Base-by-base conservation (phyloP, 129 eudicot genomes). In the Chrysanthemum seticuspe region DNA sequence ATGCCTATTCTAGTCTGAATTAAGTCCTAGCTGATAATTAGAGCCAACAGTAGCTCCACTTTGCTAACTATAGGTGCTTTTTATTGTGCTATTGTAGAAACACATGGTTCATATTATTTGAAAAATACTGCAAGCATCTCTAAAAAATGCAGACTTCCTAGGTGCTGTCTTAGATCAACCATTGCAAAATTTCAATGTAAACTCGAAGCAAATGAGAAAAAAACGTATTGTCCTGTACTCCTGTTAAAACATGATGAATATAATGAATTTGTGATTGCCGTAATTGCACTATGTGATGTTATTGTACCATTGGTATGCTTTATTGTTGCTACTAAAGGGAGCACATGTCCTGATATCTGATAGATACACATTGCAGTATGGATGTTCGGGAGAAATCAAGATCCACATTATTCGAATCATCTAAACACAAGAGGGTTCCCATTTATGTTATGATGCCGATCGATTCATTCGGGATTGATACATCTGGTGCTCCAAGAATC, bases 391-490 rank as follows among this genome's bases (percentile, higher is more conserved):
- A 87, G 79, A 79, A 84, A 74, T 83, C 86, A 73, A 84, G 83
- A 84, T 83, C 85, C 63, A 58, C 76, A 14, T 63, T 84, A 62
- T 81, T 78, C 13, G 87, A 87, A 75, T 84, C 86, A 47, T 86
- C 86, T 13, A 87, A 79, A 71, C 88, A 81, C 64, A 84, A 78
- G 70, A 81, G 85, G 75, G 86, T 87, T 65, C 91, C 91, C 27
- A 55, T 87, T 65, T 87, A 78, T 48, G 86, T 87, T 66, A 87
- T 87, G 91, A 83, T 87, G 91, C 91, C 88, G 2, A 59, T 84
- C 2, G 91, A 87, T 66, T 75, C 88, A 67, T 84, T 87, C 66
- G 88, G 88, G 29, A 70, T 84, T 23, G 88, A 87, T 79, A 78
- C 88, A 6, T 74, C 81, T 79, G 91, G 91, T 13, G 13, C 86